phyloP scores from a whole-genome alignment of 2,329 filamentous ascomycete species.

The Calonectria henricotiae region DNA sequence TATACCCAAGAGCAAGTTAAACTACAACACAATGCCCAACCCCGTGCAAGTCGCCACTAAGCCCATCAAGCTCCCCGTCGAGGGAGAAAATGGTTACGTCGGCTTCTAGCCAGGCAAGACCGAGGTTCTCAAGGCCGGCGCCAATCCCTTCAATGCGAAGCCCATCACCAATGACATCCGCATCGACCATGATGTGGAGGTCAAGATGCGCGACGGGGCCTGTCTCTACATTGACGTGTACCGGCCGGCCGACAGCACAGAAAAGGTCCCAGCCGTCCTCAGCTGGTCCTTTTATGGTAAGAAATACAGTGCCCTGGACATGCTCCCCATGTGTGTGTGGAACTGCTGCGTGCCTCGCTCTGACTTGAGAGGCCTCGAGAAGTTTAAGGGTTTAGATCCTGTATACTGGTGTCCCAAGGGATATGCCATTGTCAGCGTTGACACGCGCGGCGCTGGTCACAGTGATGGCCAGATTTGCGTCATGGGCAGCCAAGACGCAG shows the following conservation, averaged over 20 bases:
- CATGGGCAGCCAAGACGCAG: conserved; percentile 47
- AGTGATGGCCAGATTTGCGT: conserved; percentile 30
- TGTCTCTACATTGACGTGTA: conserved; percentile 45
- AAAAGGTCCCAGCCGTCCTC: conserved; percentile 41
- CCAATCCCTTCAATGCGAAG: conserved; percentile 44
- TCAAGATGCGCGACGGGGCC: conserved; percentile 45
- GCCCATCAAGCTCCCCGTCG: conserved; percentile 44
- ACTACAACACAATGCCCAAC: conserved; percentile 40
- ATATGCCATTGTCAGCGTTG: conserved; percentile 34
- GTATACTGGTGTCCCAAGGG: conserved; percentile 33
- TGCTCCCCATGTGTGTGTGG: conserved; percentile 30
- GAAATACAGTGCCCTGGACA: conserved; percentile 43
- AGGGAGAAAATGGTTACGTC: conserved; percentile 46
- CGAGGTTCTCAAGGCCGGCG: conserved; percentile 44
- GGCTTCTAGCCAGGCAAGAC: conserved; percentile 43
- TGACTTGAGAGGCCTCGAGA: conserved; percentile 37
- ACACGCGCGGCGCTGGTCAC: conserved; percentile 26
- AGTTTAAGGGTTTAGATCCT: conserved; percentile 36
- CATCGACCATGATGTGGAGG: conserved; percentile 48
- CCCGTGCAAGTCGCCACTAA: conserved; percentile 49
- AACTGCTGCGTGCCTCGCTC: conserved; percentile 32
- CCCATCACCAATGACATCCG: conserved; percentile 45
- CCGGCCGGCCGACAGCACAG: conserved; percentile 26
- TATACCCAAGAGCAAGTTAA: conserved; percentile 1
- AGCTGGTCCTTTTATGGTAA: conserved; percentile 48